phyloP scores from a whole-genome alignment of 495 filamentous ascomycete genomes.

The Aspergillus leporis region DNA sequence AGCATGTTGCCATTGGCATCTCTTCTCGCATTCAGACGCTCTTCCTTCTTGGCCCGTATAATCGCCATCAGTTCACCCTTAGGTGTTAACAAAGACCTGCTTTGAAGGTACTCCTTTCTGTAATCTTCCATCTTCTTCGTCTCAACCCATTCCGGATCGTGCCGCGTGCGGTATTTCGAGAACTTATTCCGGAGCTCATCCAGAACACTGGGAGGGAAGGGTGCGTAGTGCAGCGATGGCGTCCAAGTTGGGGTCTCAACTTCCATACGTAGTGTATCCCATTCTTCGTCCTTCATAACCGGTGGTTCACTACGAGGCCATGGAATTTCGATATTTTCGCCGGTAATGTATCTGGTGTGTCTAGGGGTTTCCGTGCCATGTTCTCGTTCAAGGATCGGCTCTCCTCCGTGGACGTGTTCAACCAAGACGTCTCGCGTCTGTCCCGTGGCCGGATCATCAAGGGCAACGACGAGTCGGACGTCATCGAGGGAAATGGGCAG shows the following conservation, averaged over 20 bases:
- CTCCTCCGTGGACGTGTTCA: conserved; percentile 56
- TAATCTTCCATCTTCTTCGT: conserved; percentile 59
- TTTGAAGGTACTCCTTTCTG: conserved; percentile 55
- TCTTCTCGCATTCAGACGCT: conserved; percentile 23
- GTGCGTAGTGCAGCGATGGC: conserved; percentile 69
- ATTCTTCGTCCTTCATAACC: conserved; percentile 48
- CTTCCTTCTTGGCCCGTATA: conserved; percentile 26
- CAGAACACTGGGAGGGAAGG: conserved; percentile 77
- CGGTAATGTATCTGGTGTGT: conserved; percentile 46
- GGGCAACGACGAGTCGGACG: conserved; percentile 77
- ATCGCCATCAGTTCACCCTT: conserved; percentile 30
- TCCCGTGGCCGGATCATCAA: conserved; percentile 63
- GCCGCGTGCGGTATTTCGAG: conserved; percentile 77
- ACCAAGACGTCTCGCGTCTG: conserved; percentile 71
- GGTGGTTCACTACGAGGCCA: conserved; percentile 60
- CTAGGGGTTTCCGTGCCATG: conserved; percentile 34
- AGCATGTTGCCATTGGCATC: conserved; percentile 40
- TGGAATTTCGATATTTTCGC: conserved; percentile 61
- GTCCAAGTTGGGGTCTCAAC: conserved; percentile 74
- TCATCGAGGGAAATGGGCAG: conserved; percentile 62
- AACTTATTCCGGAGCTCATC: conserved; percentile 89
- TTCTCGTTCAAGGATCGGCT: conserved; percentile 35
- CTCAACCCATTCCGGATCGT: conserved; percentile 62
- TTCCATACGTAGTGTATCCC: conserved; percentile 73
- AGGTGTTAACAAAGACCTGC: conserved; percentile 51